These are phyloP conservation scores for Nitzschia sp. DNA, from an alignment of 108 stramenopile genomes.

Conservation along the genomic window DNA sequence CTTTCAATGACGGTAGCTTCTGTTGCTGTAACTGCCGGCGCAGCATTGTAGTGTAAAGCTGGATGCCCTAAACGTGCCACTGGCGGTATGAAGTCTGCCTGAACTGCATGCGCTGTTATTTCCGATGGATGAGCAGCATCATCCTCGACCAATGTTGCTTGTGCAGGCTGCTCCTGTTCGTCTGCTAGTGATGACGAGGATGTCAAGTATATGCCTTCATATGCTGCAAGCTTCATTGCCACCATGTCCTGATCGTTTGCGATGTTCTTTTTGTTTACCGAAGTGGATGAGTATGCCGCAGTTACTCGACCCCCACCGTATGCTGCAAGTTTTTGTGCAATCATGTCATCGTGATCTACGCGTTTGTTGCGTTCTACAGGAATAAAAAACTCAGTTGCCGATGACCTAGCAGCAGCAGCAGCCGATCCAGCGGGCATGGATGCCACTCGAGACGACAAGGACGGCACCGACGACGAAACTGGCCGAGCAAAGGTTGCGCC, in stretches of 20 bases:
- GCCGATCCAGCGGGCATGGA: background rate
- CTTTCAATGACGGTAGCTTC: slow-evolving; percentile 26
- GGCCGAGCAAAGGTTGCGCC: background rate
- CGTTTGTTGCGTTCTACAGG: background rate
- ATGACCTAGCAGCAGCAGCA: background rate
- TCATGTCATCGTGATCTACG: slow-evolving; percentile 12
- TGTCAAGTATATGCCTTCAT: too few species aligned
- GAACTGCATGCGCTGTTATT: slow-evolving; percentile 10
- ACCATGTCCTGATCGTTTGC: slow-evolving; percentile 12
- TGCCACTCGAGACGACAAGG: background rate
- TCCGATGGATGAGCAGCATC: slow-evolving; percentile 31
- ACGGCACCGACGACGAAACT: background rate
- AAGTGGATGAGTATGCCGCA: too few species aligned
- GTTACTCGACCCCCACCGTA: slow-evolving; percentile 10
- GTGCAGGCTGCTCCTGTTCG: slow-evolving; percentile 7
- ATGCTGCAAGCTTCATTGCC: slow-evolving; percentile 17
- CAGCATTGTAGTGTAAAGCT: background rate
- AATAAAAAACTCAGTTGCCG: background rate
- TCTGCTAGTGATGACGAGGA: background rate
- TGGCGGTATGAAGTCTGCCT: slow-evolving; percentile 30
- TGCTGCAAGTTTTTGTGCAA: slow-evolving; percentile 15
- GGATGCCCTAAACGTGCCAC: background rate
- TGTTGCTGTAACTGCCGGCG: slow-evolving; percentile 13
- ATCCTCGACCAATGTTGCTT: background rate
- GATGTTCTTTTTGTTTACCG: too few species aligned